Base-by-base conservation (phyloP, 2,329 filamentous ascomycete species). In the Exophiala oligosperma region DNA sequence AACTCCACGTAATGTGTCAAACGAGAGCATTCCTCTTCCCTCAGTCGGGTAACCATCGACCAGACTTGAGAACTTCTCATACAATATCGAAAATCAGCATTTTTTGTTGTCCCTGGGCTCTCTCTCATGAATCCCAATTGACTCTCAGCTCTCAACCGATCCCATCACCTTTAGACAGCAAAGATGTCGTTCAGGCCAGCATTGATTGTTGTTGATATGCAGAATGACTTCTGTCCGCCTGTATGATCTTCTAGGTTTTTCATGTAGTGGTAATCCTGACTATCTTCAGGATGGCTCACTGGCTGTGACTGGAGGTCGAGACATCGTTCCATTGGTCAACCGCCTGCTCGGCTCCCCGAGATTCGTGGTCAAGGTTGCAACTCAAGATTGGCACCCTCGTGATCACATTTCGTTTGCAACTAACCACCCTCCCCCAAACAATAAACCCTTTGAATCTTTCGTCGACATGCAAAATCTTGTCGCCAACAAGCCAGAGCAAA, bases 151-250 rank as follows among this genome's bases (percentile, higher is more conserved):
- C 32, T 9, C 32, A 35, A 35, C 32, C 11, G 32, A 6, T 9
- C 32, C 32, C n/a, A 46, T 12, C 17, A 12, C n/a, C n/a, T 8
- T 24, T 28, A 32, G 44, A 17, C 44, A 28, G 5, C 32, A 26
- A 51, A 14, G 46, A 65, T 65, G 63, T 44, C 62, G 29, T 80
- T 79, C 68, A 74, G 71, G 41, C 80, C 84, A 46, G 85, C 85
- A n/a, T 73, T 88, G 38, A 74, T 96, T 49, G 82, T 96, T 9
- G 88, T 96, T 53, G 92, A 97, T 74, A 81, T 96, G 70, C 94
- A 97, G 75, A 89, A 97, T 73, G 93, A 97, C 77, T 97, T 97
- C 73, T 96, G 91, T 73, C 90, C 90, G 59, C 92, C 92, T 11
- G 91, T 94, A 76, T 77, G 87, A 77, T 49, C 44, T 54, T 35